phyloP scores from a whole-genome alignment of 2,329 filamentous ascomycete genomes.

The Cercospora nicotianae region DNA sequence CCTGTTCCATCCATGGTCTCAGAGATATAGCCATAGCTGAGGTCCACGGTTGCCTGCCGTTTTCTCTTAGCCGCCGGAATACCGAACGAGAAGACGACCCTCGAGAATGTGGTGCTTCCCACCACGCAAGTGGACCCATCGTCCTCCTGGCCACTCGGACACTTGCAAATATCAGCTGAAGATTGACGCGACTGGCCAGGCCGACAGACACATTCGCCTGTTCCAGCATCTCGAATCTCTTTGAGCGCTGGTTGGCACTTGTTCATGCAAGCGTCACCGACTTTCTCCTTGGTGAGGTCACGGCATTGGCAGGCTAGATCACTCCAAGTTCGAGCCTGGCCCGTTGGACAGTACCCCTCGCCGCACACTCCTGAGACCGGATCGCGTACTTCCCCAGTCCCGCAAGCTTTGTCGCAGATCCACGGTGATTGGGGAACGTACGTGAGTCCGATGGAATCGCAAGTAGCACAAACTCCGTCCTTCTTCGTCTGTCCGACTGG shows the following conservation, averaged over 20 bases:
- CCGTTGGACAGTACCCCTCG: background rate
- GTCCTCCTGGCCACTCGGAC: background rate
- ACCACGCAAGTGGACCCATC: background rate
- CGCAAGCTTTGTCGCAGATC: background rate
- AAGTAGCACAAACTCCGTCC: background rate
- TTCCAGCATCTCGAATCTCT: background rate
- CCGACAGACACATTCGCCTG: background rate
- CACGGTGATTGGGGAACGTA: background rate
- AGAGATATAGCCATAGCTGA: constrained; percentile 1
- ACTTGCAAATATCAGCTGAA: background rate
- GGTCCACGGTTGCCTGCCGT: background rate
- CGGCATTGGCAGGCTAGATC: background rate
- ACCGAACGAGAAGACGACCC: background rate
- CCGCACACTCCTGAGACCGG: background rate
- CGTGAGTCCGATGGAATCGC: background rate
- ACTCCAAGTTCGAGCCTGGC: background rate
- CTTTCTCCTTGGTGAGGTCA: background rate
- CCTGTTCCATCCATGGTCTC: background rate
- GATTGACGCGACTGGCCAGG: background rate
- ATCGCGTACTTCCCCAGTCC: background rate
- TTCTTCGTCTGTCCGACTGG: background rate
- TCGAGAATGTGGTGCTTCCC: background rate
- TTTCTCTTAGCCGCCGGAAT: background rate
- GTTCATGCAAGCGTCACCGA: background rate
- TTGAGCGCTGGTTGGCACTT: background rate